These are phyloP conservation scores for Pseudocercospora pini-densiflorae DNA, from an alignment of 2,329 filamentous ascomycete genomes.

Conservation along the genomic window DNA sequence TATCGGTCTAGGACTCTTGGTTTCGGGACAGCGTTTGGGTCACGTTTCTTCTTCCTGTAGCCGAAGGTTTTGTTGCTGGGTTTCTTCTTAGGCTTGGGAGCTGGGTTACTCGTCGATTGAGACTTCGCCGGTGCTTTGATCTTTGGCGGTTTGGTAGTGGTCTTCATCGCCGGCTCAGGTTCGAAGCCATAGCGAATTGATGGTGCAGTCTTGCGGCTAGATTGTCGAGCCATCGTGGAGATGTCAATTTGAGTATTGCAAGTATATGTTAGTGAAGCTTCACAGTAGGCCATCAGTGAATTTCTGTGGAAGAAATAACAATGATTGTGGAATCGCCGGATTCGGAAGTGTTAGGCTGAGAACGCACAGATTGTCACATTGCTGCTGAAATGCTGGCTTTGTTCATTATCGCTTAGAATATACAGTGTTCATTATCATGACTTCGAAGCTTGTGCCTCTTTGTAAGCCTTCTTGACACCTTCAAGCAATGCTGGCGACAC, in stretches of 20 bases:
- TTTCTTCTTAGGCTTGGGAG: not conserved
- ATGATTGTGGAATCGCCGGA: not conserved
- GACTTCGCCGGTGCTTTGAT: not conserved
- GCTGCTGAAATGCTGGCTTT: not conserved
- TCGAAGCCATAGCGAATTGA: not conserved
- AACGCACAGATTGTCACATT: not conserved
- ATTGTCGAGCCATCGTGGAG: not conserved
- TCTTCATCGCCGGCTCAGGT: not conserved
- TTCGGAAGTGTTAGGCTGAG: not conserved
- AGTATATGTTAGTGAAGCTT: not conserved
- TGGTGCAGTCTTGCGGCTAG: not conserved
- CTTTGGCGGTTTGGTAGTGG: not conserved
- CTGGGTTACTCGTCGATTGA: not conserved
- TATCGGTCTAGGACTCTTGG: not conserved
- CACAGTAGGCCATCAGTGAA: not conserved
- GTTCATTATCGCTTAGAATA: not conserved
- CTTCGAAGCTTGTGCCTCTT: constrained; percentile 4
- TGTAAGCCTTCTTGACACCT: constrained; percentile 26
- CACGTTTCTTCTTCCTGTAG: not conserved
- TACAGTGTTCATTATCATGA: not conserved
- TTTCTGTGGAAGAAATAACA: not conserved
- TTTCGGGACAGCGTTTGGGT: not conserved
- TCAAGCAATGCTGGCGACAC: constrained; percentile 21
- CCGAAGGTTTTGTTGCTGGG: not conserved
- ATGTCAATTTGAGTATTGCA: not conserved